These are phyloP conservation scores for Fusarium sp. DNA, from an alignment of 2,329 filamentous ascomycete genomes.

Conservation along the genomic window DNA sequence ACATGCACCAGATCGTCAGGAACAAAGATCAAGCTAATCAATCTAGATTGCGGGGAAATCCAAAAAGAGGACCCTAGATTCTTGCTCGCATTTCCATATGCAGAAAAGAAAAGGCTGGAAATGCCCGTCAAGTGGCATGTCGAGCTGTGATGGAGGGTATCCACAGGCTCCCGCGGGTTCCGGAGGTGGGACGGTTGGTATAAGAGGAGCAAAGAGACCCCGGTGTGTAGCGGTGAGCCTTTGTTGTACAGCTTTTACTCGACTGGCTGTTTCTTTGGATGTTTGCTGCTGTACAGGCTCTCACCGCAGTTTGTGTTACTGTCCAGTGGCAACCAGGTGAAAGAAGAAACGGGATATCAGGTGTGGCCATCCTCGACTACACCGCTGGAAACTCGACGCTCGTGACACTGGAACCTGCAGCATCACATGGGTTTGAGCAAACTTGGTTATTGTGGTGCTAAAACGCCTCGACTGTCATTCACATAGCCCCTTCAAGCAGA, in stretches of 20 bases:
- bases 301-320: neutral
- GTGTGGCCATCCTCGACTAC: neutral
- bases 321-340: too few relatives aligned
- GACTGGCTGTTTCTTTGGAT: neutral
- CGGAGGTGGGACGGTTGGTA: slow-evolving; percentile 15
- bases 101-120: slow-evolving; percentile 28
- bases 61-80: neutral
- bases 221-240: neutral
- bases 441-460: neutral
- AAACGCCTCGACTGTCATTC: neutral
- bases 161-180: slow-evolving; percentile 39
- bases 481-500: neutral
- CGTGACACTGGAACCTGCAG: neutral
- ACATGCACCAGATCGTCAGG: slow-evolving; percentile 29
- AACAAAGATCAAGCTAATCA: slow-evolving; percentile 31
- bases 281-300: neutral
- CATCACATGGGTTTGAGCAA: neutral
- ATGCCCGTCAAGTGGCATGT: slow-evolving; percentile 20
- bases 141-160: slow-evolving; percentile 31
- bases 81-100: neutral
- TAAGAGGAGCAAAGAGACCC: neutral
- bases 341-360: too few relatives aligned
- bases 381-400: neutral
- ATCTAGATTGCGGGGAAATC: slow-evolving; percentile 22
- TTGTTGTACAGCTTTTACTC: neutral